These are phyloP conservation scores for Lentinula aciculospora DNA, from an alignment of 768 basidiomycete species.

Conservation along the genomic window DNA sequence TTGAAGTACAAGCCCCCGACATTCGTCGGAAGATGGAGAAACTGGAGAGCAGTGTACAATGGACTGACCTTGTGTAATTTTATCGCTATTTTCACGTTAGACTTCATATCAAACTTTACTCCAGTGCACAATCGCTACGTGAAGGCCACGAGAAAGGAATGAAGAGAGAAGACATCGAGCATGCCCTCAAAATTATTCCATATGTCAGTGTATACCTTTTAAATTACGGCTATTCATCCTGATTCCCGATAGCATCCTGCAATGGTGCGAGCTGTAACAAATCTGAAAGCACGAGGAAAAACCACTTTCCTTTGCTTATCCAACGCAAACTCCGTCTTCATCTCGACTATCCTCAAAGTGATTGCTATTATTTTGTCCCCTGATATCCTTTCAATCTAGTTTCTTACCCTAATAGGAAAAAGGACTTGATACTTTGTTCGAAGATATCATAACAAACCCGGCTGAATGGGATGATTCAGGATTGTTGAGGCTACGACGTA, in stretches of 20 bases:
- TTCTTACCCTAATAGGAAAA: constrained; percentile 47
- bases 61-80: constrained; percentile 92
- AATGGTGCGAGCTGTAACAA: constrained; percentile 85
- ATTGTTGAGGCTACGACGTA: constrained; percentile 68
- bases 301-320: constrained; percentile 88
- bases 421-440: constrained; percentile 66
- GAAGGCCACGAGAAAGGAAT: constrained; percentile 69
- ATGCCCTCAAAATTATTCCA: constrained; percentile 76
- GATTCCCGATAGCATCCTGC: constrained; percentile 75
- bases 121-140: constrained; percentile 61
- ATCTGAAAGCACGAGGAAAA: constrained; percentile 59
- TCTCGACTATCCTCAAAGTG: constrained; percentile 83
- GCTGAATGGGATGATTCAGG: constrained; percentile 74
- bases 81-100: not conserved
- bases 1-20: constrained; percentile 82
- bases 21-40: constrained; percentile 78
- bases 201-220: constrained; percentile 50
- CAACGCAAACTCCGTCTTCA: constrained; percentile 91
- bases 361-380: not conserved
- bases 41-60: constrained; percentile 61
- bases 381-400: not conserved
- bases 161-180: constrained; percentile 69
- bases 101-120: not conserved
- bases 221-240: not conserved
- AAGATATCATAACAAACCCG: constrained; percentile 88